Percentiles rank a stretch among this genome's conserved stretches.
phyloP scores from a whole-genome alignment of 2,329 filamentous ascomycete genomes.

The Aspergillus terreus region DNA sequence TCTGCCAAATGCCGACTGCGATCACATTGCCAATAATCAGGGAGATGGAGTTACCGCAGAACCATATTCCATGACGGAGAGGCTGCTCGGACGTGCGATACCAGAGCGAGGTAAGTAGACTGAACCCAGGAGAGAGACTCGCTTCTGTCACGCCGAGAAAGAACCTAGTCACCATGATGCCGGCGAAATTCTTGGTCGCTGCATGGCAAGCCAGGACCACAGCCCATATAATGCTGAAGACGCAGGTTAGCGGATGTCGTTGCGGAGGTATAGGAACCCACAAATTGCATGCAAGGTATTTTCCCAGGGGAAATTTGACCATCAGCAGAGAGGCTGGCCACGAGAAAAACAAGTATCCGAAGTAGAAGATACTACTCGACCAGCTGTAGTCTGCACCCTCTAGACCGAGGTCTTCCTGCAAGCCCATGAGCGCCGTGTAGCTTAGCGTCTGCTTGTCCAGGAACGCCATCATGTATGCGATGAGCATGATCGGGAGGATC shows the following conservation, averaged over 20 bases:
- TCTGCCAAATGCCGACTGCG: conserved; percentile 24
- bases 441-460: conserved; percentile 35
- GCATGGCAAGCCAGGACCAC: conserved; percentile 30
- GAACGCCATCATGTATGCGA: conserved; percentile 30
- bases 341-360: conserved; percentile 29
- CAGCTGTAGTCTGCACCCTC: conserved; percentile 21
- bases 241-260: too few relatives aligned
- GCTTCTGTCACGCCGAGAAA: conserved; percentile 43
- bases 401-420: conserved; percentile 27
- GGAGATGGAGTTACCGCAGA: conserved; percentile 26
- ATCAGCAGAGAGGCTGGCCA: conserved; percentile 33
- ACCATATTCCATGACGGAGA: conserved; percentile 29
- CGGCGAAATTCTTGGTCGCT: conserved; percentile 36
- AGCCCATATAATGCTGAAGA: conserved; percentile 26
- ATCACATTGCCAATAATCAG: conserved; percentile 23
- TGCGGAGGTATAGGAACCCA: conserved; percentile 1
- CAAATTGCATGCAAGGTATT: conserved; percentile 29
- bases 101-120: conserved; percentile 32
- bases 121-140: conserved; percentile 32
- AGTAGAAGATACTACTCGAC: conserved; percentile 22
- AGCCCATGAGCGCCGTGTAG: conserved; percentile 32
- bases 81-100: conserved; percentile 29
- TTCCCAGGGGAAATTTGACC: conserved; percentile 35
- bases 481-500: conserved; percentile 23
- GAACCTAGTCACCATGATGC: conserved; percentile 39